Evolutionary conservation across 2,329 filamentous ascomycete species (phyloP), one percentile per base, ranked within the genome.

Genomic region (Gnomoniopsis sp.): DNA sequence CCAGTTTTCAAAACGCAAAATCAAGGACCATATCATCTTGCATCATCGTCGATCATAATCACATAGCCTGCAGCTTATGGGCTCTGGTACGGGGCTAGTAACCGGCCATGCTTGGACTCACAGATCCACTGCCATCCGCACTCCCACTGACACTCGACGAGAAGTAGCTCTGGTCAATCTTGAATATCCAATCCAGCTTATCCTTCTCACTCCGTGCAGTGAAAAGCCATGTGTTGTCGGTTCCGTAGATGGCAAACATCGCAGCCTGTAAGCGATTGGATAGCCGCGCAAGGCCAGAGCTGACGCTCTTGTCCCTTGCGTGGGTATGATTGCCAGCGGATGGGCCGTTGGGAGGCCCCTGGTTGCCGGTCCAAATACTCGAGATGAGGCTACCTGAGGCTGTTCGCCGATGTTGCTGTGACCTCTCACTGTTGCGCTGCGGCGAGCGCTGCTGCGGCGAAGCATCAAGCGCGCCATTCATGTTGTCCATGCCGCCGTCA

Each of bases 181-280:
- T 88, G 73, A 96, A 84, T 66, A 99, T 96, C 95, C 95, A 99
- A 72, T 98, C 95, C 66, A 93, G 88, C 79, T 97, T 96, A 73
- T 97, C 93, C 51, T 88, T 83, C 76, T 97, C 93, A 67, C 87
- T 93, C 59, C 92, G 83, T 23, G 92, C 90, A 15, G 92, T 91
- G 72, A 99, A 98, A 44, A 99, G 80, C 84, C 93, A 99, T 34
- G 93, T 96, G 73, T 97, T 97, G 72, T 95, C 89, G 60, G 89
- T 90, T 46, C 91, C 93, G 70, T 98, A 99, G 53, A 99, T 85
- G 14, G 95, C 95, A 80, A 96, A 99, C 44, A 98, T 90, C 64
- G 89, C 88, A 3, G 86, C 82, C 67, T 85, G 82, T 72, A 82
- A 76, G 72, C 85, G 72, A 68, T 84, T 81, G 69, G 78, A 84